Evolutionary conservation across 2,329 filamentous ascomycete genomes (phyloP).

Genomic region (Cyphellophora attinorum): DNA sequence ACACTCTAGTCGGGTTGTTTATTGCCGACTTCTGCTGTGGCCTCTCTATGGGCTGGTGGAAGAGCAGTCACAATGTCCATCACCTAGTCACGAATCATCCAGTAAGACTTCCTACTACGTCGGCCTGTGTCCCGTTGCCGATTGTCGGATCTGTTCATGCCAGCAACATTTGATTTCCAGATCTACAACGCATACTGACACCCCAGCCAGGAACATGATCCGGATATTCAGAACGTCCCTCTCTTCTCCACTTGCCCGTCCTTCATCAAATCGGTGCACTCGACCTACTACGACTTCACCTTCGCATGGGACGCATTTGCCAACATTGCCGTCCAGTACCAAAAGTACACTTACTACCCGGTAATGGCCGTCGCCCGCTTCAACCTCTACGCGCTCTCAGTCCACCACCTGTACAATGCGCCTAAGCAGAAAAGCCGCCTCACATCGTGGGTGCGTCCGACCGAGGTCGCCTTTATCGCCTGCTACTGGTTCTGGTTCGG

Average conservation of each 20-base stretch:
- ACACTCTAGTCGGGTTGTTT: slow-evolving; percentile 76
- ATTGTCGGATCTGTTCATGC: not conserved
- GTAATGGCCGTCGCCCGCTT: slow-evolving; percentile 72
- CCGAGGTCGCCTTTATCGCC: slow-evolving; percentile 65
- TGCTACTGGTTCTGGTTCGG: slow-evolving; percentile 85
- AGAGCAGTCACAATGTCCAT: slow-evolving; percentile 89
- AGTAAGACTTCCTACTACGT: slow-evolving; percentile 31
- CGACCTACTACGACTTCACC: slow-evolving; percentile 70
- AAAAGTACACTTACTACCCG: slow-evolving; percentile 74
- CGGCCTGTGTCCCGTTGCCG: not conserved
- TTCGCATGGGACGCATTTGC: slow-evolving; percentile 68
- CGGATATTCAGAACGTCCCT: slow-evolving; percentile 83
- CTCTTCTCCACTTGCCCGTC: slow-evolving; percentile 79
- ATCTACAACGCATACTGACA: slow-evolving; percentile 10
- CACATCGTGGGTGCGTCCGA: slow-evolving; percentile 70
- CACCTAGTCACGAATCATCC: slow-evolving; percentile 94
- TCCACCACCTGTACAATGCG: slow-evolving; percentile 55
- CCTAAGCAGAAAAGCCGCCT: slow-evolving; percentile 63
- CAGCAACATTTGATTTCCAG: not conserved
- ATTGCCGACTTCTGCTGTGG: slow-evolving; percentile 84
- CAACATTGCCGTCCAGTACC: slow-evolving; percentile 59
- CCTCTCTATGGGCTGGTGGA: slow-evolving; percentile 91
- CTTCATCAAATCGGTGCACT: slow-evolving; percentile 60
- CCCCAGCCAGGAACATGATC: slow-evolving; percentile 62
- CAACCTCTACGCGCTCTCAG: slow-evolving; percentile 72